A percentile compares a stretch with the other conserved stretches of the same genome.
phyloP scores from a whole-genome alignment of 495 filamentous ascomycete genomes.

The Tuber calosporum region DNA sequence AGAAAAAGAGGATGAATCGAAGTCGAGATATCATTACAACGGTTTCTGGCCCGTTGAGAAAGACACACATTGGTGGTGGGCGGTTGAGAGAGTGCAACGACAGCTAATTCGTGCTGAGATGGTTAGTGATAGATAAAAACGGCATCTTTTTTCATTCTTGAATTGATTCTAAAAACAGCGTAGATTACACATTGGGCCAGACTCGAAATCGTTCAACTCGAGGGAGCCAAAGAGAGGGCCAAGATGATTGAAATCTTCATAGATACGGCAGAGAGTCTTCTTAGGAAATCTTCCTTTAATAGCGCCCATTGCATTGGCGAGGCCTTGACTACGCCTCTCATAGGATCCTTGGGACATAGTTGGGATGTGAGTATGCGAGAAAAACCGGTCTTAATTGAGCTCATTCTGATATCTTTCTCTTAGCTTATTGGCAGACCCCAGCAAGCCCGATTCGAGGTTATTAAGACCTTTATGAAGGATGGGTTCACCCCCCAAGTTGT shows the following conservation, averaged over 20 bases:
- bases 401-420: neutral
- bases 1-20: slow-evolving; percentile 3
- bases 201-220: slow-evolving; percentile 24
- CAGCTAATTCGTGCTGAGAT: slow-evolving; percentile 20
- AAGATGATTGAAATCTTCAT: slow-evolving; percentile 26
- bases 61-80: slow-evolving; percentile 8
- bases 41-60: slow-evolving; percentile 5
- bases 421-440: neutral
- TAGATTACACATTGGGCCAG: slow-evolving; percentile 30
- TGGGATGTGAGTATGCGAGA: slow-evolving; percentile 22
- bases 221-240: slow-evolving; percentile 8
- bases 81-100: slow-evolving; percentile 21
- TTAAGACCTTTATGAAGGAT: neutral
- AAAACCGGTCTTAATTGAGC: neutral
- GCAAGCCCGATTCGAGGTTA: neutral
- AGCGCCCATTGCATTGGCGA: slow-evolving; percentile 25
- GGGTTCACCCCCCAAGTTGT: neutral
- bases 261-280: slow-evolving; percentile 21
- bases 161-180: slow-evolving; percentile 1
- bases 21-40: neutral
- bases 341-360: slow-evolving; percentile 12
- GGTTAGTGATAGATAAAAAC: slow-evolving; percentile 9
- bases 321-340: slow-evolving; percentile 20
- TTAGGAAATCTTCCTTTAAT: slow-evolving; percentile 23
- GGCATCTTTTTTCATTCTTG: neutral